phyloP scores from a whole-genome alignment of 73 alveolate genomes.

The Paraurostyla sp. region DNA sequence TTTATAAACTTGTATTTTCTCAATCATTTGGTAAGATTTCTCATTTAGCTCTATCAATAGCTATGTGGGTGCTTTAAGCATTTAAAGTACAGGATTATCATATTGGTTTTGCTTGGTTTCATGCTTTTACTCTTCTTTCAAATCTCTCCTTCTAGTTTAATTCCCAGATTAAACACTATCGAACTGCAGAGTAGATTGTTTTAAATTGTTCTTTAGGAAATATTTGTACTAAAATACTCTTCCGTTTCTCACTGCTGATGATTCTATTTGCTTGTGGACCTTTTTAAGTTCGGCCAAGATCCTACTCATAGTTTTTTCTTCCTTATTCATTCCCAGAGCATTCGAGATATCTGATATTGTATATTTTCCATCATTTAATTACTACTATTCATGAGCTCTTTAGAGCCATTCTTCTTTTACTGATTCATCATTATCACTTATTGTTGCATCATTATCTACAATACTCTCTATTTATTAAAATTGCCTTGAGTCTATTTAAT shows the following conservation, averaged over 20 bases:
- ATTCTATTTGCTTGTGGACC: slow-evolving; percentile 32
- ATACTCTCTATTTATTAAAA: not conserved
- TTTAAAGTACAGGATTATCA: not conserved
- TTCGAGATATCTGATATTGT: slow-evolving; percentile 65
- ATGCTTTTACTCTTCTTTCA: slow-evolving; percentile 18
- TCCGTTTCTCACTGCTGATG: slow-evolving; percentile 64
- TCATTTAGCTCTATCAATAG: not conserved
- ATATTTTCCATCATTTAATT: slow-evolving; percentile 44
- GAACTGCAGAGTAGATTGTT: not conserved
- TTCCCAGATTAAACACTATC: not conserved
- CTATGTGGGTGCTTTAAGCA: not conserved
- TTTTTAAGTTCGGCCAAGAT: slow-evolving; percentile 56
- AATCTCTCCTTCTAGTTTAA: not conserved
- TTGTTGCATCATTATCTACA: not conserved
- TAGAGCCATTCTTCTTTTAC: not conserved
- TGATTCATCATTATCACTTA: slow-evolving; percentile 16
- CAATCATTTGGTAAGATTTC: not conserved
- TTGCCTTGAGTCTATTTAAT: slow-evolving; percentile 3
- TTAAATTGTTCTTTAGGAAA: not conserved
- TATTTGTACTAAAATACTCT: slow-evolving; percentile 69
- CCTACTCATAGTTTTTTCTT: slow-evolving; percentile 66
- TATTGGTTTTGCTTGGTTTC: not conserved
- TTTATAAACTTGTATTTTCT: not conserved
- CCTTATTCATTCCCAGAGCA: slow-evolving; percentile 64
- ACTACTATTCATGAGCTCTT: not conserved